Evolutionary conservation across 2,329 filamentous ascomycete species (phyloP).

Genomic region (Pseudogymnoascus sp.): DNA sequence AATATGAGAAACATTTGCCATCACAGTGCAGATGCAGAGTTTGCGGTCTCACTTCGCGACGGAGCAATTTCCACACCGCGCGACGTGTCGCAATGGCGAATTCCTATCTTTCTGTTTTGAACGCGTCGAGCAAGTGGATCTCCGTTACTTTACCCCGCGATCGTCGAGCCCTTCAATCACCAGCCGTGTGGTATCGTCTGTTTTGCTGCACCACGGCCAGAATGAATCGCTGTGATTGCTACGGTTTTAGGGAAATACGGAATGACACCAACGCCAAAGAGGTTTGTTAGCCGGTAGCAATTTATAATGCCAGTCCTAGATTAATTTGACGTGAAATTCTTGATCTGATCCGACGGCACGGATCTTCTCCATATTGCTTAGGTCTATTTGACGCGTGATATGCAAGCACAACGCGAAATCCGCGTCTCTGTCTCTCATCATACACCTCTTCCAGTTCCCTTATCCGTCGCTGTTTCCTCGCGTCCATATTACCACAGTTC

Average conservation of each 20-base stretch:
- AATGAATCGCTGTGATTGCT: not conserved
- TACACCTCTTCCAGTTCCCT: not conserved
- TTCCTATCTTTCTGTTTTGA: not conserved
- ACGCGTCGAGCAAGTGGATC: not conserved
- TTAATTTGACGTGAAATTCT: not conserved
- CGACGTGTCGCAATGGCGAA: not conserved
- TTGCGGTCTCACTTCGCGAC: conserved; percentile 2
- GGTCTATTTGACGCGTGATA: not conserved
- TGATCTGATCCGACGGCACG: not conserved
- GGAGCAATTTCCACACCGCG: not conserved
- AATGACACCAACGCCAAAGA: not conserved
- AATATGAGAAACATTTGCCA: conserved; percentile 4
- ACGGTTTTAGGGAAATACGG: not conserved
- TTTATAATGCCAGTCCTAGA: not conserved
- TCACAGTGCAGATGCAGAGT: not conserved
- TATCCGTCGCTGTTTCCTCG: not conserved
- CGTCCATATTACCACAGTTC: not conserved
- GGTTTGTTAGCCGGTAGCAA: not conserved
- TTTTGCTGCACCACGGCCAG: not conserved
- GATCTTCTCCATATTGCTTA: not conserved
- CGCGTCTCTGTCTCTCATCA: not conserved
- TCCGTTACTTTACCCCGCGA: not conserved
- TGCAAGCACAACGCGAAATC: not conserved
- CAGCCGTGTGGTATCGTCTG: not conserved
- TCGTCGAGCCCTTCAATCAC: not conserved